Conservation (phyloP, 306 rosid genomes). For the Arachis hypogaea region DNA sequence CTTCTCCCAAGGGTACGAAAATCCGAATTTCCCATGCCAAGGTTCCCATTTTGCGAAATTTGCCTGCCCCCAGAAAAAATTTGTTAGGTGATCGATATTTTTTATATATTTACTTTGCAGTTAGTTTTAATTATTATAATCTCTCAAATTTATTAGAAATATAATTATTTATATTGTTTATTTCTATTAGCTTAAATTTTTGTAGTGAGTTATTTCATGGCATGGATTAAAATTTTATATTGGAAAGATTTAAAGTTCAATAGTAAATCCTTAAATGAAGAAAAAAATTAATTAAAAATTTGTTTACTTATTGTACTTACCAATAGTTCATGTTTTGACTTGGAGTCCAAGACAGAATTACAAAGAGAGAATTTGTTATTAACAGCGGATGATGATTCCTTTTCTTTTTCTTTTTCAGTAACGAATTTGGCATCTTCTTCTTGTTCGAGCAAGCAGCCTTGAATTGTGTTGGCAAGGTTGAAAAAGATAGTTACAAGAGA, state of each 20-base stretch:
- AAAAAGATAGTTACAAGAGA: conserved; percentile 58
- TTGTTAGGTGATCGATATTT: too few relatives aligned
- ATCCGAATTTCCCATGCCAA: conserved; percentile 96
- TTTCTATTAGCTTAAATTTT: too few relatives aligned
- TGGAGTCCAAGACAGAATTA: conserved; percentile 70
- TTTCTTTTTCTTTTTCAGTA: conserved; percentile 48
- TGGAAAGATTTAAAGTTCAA: too few relatives aligned
- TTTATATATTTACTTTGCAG: too few relatives aligned
- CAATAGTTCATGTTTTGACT: conserved; percentile 74
- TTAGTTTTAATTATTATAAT: too few relatives aligned
- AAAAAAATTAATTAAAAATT: too few relatives aligned
- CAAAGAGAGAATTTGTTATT: conserved; percentile 42
- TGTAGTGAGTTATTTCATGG: too few relatives aligned
- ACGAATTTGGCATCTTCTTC: conserved; percentile 52
- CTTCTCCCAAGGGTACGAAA: conserved; percentile 76
- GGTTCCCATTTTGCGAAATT: conserved; percentile 98
- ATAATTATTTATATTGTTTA: too few relatives aligned
- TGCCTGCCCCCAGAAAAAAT: conserved; percentile 46
- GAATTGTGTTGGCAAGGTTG: conserved; percentile 60
- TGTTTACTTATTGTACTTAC: conserved; percentile 33
- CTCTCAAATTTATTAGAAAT: too few relatives aligned
- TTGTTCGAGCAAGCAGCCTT: conserved; percentile 70
- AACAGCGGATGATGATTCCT: background rate
- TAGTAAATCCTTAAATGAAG: too few relatives aligned
- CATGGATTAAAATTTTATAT: too few relatives aligned